Evolutionary conservation across 2,329 filamentous ascomycete species (phyloP).

Genomic region (Microdochium bolleyi): DNA sequence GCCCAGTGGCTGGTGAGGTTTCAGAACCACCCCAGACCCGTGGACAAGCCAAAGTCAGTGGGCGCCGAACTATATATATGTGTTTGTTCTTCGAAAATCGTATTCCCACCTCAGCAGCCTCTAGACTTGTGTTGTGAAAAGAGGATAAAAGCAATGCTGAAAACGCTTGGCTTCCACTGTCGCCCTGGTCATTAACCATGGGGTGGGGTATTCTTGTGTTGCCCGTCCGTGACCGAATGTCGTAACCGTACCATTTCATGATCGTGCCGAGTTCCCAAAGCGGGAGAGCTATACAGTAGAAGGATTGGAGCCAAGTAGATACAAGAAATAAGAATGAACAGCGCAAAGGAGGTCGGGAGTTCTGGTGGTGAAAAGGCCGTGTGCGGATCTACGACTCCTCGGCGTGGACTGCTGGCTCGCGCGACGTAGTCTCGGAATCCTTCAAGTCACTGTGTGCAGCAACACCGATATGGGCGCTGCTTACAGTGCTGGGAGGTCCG

Average conservation of each 20-base stretch:
- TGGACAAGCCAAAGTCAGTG: neutral
- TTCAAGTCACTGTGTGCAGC: slow-evolving; percentile 6
- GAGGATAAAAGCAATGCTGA: neutral
- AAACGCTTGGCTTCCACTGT: neutral
- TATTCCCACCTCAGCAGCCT: neutral
- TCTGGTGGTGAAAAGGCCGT: no score
- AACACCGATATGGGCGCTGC: slow-evolving; percentile 42
- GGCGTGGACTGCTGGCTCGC: neutral
- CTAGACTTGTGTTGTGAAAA: neutral
- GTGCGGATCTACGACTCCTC: neutral
- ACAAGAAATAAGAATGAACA: neutral
- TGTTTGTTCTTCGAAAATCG: neutral
- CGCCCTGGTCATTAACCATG: neutral
- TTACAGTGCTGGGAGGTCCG: slow-evolving; percentile 55
- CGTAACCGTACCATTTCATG: neutral
- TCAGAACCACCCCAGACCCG: neutral
- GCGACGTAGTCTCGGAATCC: neutral
- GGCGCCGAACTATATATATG: neutral
- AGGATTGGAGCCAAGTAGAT: neutral
- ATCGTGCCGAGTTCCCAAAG: neutral
- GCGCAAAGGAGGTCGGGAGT: no score
- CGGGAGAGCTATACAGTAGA: neutral
- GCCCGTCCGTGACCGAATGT: neutral
- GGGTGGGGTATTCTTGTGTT: neutral
- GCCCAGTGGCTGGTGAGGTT: no score